These are phyloP conservation scores for Hydnomerulius pinastri DNA, from an alignment of 768 basidiomycete genomes.

Conservation along the genomic window DNA sequence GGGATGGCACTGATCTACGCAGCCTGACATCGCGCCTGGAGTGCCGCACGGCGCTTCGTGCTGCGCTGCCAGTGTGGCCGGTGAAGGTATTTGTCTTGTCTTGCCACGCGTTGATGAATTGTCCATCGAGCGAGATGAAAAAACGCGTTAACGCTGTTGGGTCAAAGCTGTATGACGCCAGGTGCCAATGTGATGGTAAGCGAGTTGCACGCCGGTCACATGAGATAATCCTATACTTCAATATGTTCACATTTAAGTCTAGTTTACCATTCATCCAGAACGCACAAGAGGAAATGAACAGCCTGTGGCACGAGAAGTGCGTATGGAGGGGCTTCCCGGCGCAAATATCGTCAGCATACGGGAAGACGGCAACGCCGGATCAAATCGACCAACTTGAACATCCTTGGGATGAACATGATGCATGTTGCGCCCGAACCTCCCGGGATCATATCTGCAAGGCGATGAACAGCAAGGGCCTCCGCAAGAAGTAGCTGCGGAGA, in stretches of 20 bases:
- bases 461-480: conserved; percentile 7
- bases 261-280: not conserved
- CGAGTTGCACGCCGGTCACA: not conserved
- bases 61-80: not conserved
- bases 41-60: not conserved
- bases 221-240: too few relatives aligned
- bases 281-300: not conserved
- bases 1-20: not conserved
- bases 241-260: not conserved
- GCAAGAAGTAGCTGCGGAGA: conserved; percentile 10
- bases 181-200: conserved; percentile 1
- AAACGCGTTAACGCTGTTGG: not conserved
- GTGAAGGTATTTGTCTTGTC: too few relatives aligned
- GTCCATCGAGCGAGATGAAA: not conserved
- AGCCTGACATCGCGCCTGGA: not conserved
- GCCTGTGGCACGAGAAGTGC: conserved; percentile 1
- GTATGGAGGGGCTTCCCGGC: not conserved
- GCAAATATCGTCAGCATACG: not conserved
- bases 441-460: conserved; percentile 12
- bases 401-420: conserved; percentile 1
- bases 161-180: not conserved
- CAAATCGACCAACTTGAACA: conserved; percentile 6
- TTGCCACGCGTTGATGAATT: not conserved
- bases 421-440: conserved; percentile 20
- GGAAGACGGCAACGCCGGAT: conserved; percentile 26